Base-by-base conservation (phyloP, 164 flowering plant genomes). In the Echeveria elegans region DNA sequence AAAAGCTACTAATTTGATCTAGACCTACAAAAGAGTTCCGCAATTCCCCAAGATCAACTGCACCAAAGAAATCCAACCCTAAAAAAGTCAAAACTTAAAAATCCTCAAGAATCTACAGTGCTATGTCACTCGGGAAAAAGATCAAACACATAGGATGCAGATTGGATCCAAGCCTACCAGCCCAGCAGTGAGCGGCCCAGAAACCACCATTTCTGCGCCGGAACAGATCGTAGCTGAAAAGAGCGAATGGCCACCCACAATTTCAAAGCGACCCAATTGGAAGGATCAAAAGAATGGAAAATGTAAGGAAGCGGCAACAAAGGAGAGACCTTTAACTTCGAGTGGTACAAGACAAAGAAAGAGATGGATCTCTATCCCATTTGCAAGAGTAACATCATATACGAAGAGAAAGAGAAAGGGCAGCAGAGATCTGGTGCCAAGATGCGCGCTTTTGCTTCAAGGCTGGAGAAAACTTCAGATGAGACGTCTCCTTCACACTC, bases 141-240 rank as follows among this genome's bases (percentile, higher is more conserved):
- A 53, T 15, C 6, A 30, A n/a, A 69, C 31, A 23, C 26, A 62
- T 45, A 19, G 21, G 5, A 67, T 38, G 14, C 66, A 34, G 31
- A 47, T 24, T 19, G 30, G 30, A 56, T 48, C 34, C 4, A 69
- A 52, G 18, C 14, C 14, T 61, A 85, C 89, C 89, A 68, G 86
- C 43, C 89, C 89, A 40, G 89, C 79, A 62, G 85, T 78, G 19
- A 85, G 52, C 40, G 81, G 75, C 68, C 76, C 86, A 50, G 82
- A 31, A 67, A 69, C 82, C 82, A 61, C 82, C 82, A 79, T 80
- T 72, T 66, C 68, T 34, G 59, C 4, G 36, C 69, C 69, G 43
- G n/a, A 45, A 64, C 61, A 58, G 50, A 32, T 31, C 56, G 16
- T 5, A 21, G 58, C 47, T 67, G 53, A 67, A 72, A 38, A 70